These are phyloP conservation scores for Piloderma croceum DNA, from an alignment of 768 basidiomycete species.

Conservation along the genomic window DNA sequence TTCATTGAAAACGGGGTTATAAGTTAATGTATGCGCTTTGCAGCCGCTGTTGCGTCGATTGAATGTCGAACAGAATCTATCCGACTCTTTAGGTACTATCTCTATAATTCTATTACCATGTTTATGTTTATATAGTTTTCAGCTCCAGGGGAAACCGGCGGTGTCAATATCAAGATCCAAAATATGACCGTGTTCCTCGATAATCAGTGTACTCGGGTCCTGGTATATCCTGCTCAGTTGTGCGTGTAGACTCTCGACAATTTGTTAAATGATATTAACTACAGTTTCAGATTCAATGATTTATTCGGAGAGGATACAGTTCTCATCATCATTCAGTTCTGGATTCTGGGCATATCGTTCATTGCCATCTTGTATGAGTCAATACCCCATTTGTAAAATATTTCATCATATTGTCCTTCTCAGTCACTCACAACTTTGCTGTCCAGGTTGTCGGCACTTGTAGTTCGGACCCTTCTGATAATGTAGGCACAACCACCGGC, in stretches of 20 bases:
- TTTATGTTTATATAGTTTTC: too few species aligned
- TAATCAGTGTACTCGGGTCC: conserved; percentile 37
- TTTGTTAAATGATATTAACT: neutral
- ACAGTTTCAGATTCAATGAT: too few species aligned
- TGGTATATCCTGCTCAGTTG: conserved; percentile 43
- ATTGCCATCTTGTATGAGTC: conserved; percentile 45
- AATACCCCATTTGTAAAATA: conserved; percentile 46
- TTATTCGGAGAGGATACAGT: conserved; percentile 49
- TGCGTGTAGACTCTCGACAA: conserved; percentile 17
- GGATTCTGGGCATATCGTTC: conserved; percentile 48
- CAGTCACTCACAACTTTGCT: conserved; percentile 36
- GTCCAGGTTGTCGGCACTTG: conserved; percentile 43
- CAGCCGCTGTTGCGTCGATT: too few species aligned
- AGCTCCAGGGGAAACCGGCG: too few species aligned
- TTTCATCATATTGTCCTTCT: neutral
- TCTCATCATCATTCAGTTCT: conserved; percentile 45
- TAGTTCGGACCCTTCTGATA: too few species aligned
- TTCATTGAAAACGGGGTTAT: too few species aligned
- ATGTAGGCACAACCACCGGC: too few species aligned
- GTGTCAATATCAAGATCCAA: conserved; percentile 16
- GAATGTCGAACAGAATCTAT: too few species aligned
- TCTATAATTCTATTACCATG: too few species aligned
- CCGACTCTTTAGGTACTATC: too few species aligned
- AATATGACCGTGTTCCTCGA: conserved; percentile 23
- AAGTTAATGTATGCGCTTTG: too few species aligned